Evolutionary conservation across 2,329 filamentous ascomycete species (phyloP).

Genomic region (Pestalotiopsis sp.): DNA sequence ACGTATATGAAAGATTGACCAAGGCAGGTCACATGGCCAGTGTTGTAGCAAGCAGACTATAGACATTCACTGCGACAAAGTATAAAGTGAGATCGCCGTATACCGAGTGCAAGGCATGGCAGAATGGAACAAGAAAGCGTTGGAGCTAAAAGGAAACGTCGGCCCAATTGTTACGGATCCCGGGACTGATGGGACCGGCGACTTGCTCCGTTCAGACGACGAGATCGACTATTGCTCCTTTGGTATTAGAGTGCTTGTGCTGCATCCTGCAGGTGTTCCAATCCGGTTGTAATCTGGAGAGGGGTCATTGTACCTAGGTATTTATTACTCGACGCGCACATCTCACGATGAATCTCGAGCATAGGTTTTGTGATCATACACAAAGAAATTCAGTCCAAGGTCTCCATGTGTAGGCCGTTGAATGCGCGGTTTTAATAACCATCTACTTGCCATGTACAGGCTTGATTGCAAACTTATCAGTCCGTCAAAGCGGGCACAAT

Average conservation of each 20-base stretch:
- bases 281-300: conserved; percentile 26
- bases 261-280: conserved; percentile 22
- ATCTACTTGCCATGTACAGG: not conserved
- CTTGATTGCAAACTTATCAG: not conserved
- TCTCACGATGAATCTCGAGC: too few relatives aligned
- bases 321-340: too few relatives aligned
- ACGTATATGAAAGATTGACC: too few relatives aligned
- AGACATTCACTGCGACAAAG: not conserved
- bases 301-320: not conserved
- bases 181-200: not conserved
- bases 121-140: not conserved
- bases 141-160: conserved; percentile 2
- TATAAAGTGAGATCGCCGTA: not conserved
- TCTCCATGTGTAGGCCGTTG: not conserved
- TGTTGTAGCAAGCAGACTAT: too few relatives aligned
- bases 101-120: not conserved
- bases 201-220: conserved; percentile 28
- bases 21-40: too few relatives aligned
- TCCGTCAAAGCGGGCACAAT: too few relatives aligned
- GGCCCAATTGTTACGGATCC: conserved; percentile 29
- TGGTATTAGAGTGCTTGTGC: conserved; percentile 28
- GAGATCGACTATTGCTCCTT: conserved; percentile 29
- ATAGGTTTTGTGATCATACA: too few relatives aligned
- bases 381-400: too few relatives aligned
- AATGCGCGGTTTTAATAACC: not conserved